Evolutionary conservation across 345 rosid species (phyloP), one percentile per base, ranked within the genome.

Genomic region (Iberis pinnata): DNA sequence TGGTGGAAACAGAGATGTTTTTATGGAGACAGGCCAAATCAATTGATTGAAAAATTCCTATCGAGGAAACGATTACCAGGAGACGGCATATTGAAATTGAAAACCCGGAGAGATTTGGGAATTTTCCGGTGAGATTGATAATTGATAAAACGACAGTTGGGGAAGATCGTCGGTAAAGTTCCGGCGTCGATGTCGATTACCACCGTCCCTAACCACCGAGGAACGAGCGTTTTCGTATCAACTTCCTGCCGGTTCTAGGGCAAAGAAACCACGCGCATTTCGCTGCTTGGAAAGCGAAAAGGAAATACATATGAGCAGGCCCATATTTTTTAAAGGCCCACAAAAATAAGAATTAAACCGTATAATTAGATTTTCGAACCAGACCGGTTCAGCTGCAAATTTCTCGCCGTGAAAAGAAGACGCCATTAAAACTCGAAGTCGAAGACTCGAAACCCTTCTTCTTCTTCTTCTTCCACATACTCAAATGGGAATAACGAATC

Each of bases 181-280:
- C 52, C 72, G 72, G 62, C 67, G 70, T 49, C 53, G 58, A 57
- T 49, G 58, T 49, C 27, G 56, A 53, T 51, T 16, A 44, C 65
- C 47, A 33, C 72, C 67, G 62, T 56, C 66, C 61, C 61, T 54
- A 41, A 54, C 24, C 67, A 48, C 72, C 46, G 67, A 54, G 48
- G 58, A 49, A 15, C 63, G 52, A 42, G 61, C 72, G 72, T 68
- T 54, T 65, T 60, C 53, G 46, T 68, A 41, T 53, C 61, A 68
- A 68, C 72, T 68, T 68, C 72, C 17, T 68, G 72, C 72, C 72
- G 72, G 72, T 68, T 68, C 67, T 68, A 68, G 72, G 72, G 56
- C 63, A 60, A 48, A 41, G 72, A 68, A 68, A 68, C 72, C 72
- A 68, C 72, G 72, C 72, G 72, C 72, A 68, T 68, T 68, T 54